Conservation (phyloP, 768 basidiomycete species). For the Epithele typhae region DNA sequence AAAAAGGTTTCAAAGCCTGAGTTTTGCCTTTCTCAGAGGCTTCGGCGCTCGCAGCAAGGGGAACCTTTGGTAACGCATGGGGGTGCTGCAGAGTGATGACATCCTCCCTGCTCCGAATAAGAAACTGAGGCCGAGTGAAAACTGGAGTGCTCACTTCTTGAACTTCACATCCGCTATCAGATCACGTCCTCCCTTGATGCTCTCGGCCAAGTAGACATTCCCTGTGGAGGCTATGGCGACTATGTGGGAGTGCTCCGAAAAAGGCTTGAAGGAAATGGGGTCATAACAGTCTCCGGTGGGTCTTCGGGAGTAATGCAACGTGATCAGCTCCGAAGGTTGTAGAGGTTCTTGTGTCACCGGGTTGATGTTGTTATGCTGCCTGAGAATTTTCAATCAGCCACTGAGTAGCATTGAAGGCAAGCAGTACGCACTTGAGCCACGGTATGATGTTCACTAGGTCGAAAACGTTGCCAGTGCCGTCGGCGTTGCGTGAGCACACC, state of each 20-base stretch:
- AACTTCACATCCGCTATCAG: constrained; percentile 82
- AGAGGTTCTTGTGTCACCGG: constrained; percentile 73
- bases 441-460: constrained; percentile 91
- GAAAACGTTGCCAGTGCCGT: constrained; percentile 79
- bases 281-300: constrained; percentile 87
- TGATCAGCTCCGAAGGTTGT: constrained; percentile 68
- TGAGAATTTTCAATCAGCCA: too few species aligned
- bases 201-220: constrained; percentile 91
- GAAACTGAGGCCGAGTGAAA: neutral
- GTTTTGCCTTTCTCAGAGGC: constrained; percentile 29
- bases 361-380: constrained; percentile 78
- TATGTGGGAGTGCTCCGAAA: constrained; percentile 94
- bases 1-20: constrained; percentile 27
- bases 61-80: constrained; percentile 54
- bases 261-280: constrained; percentile 96
- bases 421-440: constrained; percentile 74
- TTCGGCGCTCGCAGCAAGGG: constrained; percentile 14
- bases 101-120: constrained; percentile 54
- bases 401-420: too few species aligned
- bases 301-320: constrained; percentile 80
- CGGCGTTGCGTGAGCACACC: constrained; percentile 78
- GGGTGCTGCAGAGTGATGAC: constrained; percentile 94
- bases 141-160: constrained; percentile 55
- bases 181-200: constrained; percentile 81
- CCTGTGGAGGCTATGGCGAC: constrained; percentile 87